A percentile compares a stretch with the other conserved stretches of the same genome.
Evolutionary conservation across 306 rosid species (phyloP).

Genomic region (Oxytropis ochrocephala): DNA sequence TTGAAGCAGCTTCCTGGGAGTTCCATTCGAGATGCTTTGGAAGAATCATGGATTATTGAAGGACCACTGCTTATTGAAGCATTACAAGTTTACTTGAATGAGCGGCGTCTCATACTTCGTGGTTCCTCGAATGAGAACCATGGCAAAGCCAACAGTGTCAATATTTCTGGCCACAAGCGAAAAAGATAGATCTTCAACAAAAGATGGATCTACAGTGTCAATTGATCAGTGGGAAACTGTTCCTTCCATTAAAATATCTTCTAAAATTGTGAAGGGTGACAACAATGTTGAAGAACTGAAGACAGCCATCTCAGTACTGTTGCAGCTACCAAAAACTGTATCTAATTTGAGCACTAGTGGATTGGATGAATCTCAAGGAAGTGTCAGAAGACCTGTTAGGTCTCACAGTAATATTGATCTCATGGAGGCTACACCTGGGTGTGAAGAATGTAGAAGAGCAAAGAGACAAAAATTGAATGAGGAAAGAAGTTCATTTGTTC

Average conservation of each 20-base stretch:
- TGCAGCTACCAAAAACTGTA: constrained; percentile 55
- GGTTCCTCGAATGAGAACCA: constrained; percentile 36
- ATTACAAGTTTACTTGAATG: constrained; percentile 57
- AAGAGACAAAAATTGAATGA: constrained; percentile 79
- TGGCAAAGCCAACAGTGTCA: constrained; percentile 18
- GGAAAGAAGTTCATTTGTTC: constrained; percentile 54
- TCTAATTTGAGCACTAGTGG: constrained; percentile 35
- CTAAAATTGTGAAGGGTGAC: constrained; percentile 38
- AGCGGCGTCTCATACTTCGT: constrained; percentile 65
- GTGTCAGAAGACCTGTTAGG: constrained; percentile 46
- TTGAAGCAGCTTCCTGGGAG: constrained; percentile 69
- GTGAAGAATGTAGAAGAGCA: constrained; percentile 85
- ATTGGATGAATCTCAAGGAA: constrained; percentile 52
- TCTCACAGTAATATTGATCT: constrained; percentile 48
- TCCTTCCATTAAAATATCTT: constrained; percentile 22
- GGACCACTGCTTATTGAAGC: constrained; percentile 58
- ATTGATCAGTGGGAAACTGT: constrained; percentile 45
- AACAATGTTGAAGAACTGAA: constrained; percentile 58
- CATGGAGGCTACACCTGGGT: constrained; percentile 77
- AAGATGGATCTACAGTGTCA: constrained; percentile 37
- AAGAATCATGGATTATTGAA: constrained; percentile 56
- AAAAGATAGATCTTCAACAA: constrained; percentile 29
- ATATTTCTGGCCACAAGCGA: constrained; percentile 26
- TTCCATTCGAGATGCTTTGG: constrained; percentile 52
- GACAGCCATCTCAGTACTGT: constrained; percentile 51